Evolutionary conservation across 768 basidiomycete species (phyloP).

Genomic region (Mycena belliarum): DNA sequence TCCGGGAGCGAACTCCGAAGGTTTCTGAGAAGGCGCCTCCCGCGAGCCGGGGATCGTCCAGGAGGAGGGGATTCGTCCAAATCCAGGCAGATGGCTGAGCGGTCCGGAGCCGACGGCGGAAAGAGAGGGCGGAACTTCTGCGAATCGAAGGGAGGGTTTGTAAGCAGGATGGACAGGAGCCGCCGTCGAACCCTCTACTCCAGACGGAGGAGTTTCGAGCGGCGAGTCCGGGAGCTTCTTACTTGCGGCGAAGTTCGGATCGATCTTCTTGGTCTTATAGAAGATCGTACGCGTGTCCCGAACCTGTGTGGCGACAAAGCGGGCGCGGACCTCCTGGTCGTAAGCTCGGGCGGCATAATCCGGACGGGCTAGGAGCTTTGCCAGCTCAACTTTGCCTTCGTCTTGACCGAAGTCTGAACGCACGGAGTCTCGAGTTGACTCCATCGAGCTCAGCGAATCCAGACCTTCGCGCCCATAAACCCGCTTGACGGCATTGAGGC

Average conservation of each 20-base stretch:
- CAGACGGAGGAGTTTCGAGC: neutral
- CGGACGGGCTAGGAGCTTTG: neutral
- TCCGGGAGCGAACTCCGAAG: too few species aligned
- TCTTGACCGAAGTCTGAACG: neutral
- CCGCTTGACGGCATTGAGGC: neutral
- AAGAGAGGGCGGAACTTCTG: neutral
- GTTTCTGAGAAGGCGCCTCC: too few species aligned
- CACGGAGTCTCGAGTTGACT: neutral
- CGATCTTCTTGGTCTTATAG: neutral
- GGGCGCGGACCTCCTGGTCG: neutral
- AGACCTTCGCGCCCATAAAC: neutral
- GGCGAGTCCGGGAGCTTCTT: too few species aligned
- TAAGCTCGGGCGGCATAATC: neutral
- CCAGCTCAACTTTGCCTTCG: neutral
- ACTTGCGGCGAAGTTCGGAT: too few species aligned
- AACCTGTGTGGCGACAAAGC: neutral
- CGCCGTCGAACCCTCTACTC: neutral
- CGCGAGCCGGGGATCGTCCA: neutral
- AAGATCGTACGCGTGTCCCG: neutral
- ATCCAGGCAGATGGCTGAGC: neutral
- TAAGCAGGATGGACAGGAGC: too few species aligned
- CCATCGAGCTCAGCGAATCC: neutral
- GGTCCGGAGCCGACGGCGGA: neutral
- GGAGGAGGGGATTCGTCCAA: neutral
- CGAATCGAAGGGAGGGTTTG: neutral